Base-by-base conservation (phyloP, 495 filamentous ascomycete species). In the Bathelium albidoporum region DNA sequence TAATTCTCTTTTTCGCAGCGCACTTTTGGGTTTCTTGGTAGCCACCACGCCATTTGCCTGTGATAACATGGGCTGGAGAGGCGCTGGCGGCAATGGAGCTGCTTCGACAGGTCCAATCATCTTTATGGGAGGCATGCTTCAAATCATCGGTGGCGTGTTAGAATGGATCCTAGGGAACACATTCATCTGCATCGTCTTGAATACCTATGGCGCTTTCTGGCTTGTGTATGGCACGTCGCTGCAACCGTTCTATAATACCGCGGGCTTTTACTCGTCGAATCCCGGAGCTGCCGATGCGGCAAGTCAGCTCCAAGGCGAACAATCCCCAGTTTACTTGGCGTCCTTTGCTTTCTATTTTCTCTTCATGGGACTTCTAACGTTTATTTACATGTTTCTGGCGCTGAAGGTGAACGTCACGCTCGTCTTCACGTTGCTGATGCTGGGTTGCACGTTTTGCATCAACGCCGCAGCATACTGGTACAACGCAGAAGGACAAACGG, bases 91-190 rank as follows among this genome's bases (percentile, higher is more conserved):
- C 1, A 81, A 77, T 66, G 87, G 86, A 20, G 82, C 82, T 28
- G 83, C 87, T 34, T 76, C 75, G 12, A 63, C 53, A 22, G 82
- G 79, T 5, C 72, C 77, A 0, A 86, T 79, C 69, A 84, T 84
- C 73, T 89, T 88, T 79, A 86, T 87, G 67, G 87, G 87, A 36
- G 87, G 87, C 9, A 66, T 89, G 22, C 79, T 89, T 2, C 82
- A 87, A 75, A 74, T 87, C 28, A 52, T 89, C 0, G 84, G 82
- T 11, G 80, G 78, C 18, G 64, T 89, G 31, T 77, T 86, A 11
- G 87, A 89, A 68, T 76, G 68, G 65, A 76, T 89, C 61, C 75
- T 89, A 2, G 86, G 86, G 22, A 89, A 89, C 72, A 89, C 86
- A 0, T 89, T 89, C 67, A 80, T 84, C 0, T 84, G 81, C 58